Conservation (phyloP, 352 stramenopile species). For the Pythium brassicae region DNA sequence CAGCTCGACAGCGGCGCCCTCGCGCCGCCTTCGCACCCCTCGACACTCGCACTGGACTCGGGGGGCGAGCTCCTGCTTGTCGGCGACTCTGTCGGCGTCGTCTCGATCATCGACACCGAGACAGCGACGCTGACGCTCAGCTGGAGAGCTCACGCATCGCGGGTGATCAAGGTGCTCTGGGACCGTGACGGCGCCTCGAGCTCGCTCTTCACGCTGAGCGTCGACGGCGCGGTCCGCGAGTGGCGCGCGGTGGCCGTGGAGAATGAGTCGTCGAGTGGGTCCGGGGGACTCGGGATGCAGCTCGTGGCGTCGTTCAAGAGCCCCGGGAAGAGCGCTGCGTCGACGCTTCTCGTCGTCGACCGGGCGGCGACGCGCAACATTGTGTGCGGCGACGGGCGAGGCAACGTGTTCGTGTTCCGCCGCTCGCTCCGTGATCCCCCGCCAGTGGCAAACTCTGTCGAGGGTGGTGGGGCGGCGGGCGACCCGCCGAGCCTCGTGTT, state of each 20-base stretch:
- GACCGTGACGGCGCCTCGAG: slow-evolving; percentile 11
- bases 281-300: slow-evolving; percentile 10
- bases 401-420: slow-evolving; percentile 62
- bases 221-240: slow-evolving; percentile 55
- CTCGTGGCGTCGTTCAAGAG: slow-evolving; percentile 48
- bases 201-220: slow-evolving; percentile 58
- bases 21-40: slow-evolving; percentile 19
- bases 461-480: neutral
- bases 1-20: neutral
- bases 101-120: slow-evolving; percentile 43
- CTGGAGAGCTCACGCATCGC: slow-evolving; percentile 50
- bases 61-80: slow-evolving; percentile 38
- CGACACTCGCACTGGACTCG: slow-evolving; percentile 34
- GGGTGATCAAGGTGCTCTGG: slow-evolving; percentile 79
- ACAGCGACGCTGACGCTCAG: slow-evolving; percentile 23
- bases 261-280: no score
- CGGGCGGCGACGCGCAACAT: slow-evolving; percentile 38
- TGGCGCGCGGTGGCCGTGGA: slow-evolving; percentile 30
- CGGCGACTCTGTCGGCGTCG: slow-evolving; percentile 43
- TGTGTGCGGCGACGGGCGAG: slow-evolving; percentile 68
- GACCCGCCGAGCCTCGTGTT: slow-evolving; percentile 26
- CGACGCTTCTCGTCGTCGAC: slow-evolving; percentile 49
- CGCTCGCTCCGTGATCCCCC: slow-evolving; percentile 16
- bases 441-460: neutral
- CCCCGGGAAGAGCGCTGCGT: slow-evolving; percentile 52